Percentiles rank a stretch among this genome's conserved stretches.
Evolutionary conservation across 805 yeast species (phyloP).

Genomic region (Lipomyces yamadae): DNA sequence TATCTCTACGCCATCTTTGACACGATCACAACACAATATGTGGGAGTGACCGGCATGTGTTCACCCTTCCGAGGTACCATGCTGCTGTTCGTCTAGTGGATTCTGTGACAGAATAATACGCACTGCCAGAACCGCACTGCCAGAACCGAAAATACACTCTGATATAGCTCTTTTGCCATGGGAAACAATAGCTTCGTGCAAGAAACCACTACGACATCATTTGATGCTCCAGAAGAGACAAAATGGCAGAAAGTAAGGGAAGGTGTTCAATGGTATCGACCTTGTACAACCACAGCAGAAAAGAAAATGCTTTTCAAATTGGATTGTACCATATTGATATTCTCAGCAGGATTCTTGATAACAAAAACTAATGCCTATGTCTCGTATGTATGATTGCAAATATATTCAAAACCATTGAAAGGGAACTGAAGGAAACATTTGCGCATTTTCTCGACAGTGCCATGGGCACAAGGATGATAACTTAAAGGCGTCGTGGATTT

Average conservation of each 20-base stretch:
- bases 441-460: no score
- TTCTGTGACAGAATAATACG: no score
- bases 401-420: not conserved
- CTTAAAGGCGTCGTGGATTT: no score
- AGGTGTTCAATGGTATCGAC: slow-evolving; percentile 44
- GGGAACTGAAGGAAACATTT: not conserved
- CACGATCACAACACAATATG: no score
- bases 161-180: not conserved
- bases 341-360: slow-evolving; percentile 59
- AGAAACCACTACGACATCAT: not conserved
- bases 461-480: no score
- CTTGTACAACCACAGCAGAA: slow-evolving; percentile 39
- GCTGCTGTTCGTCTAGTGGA: no score
- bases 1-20: no score
- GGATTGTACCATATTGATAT: slow-evolving; percentile 45
- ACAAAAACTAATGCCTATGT: slow-evolving; percentile 60
- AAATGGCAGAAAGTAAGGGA: slow-evolving; percentile 28
- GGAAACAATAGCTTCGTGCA: not conserved
- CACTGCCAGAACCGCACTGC: no score
- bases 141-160: no score
- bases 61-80: no score
- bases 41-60: no score
- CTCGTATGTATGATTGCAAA: slow-evolving; percentile 39
- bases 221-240: slow-evolving; percentile 9
- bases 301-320: slow-evolving; percentile 46